Percentiles rank a stretch among this genome's conserved stretches.
These are phyloP conservation scores for Teratosphaeria nubilosa DNA, from an alignment of 2,329 filamentous ascomycete species.

Conservation along the genomic window DNA sequence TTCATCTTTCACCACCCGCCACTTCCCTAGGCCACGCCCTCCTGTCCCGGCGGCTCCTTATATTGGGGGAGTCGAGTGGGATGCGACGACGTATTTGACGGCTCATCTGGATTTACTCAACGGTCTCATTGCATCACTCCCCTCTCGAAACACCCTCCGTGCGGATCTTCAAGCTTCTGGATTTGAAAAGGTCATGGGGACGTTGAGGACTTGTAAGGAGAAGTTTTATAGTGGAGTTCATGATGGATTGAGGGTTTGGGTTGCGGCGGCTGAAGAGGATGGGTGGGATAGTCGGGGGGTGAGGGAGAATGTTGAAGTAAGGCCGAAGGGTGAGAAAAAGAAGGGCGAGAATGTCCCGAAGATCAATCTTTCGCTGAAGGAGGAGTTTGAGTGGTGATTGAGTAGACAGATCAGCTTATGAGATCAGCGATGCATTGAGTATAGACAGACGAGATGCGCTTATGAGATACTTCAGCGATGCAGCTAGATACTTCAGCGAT, in stretches of 20 bases:
- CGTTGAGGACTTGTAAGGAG: slow-evolving; percentile 84
- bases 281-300: slow-evolving; percentile 79
- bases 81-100: slow-evolving; percentile 91
- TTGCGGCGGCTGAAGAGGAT: slow-evolving; percentile 76
- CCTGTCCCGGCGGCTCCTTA: slow-evolving; percentile 92
- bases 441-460: too few relatives aligned
- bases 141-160: slow-evolving; percentile 72
- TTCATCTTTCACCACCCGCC: slow-evolving; percentile 45
- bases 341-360: slow-evolving; percentile 15
- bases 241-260: slow-evolving; percentile 79
- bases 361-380: slow-evolving; percentile 18
- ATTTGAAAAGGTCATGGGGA: slow-evolving; percentile 83
- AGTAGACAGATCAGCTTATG: too few relatives aligned
- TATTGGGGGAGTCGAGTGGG: slow-evolving; percentile 96
- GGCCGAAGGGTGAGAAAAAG: slow-evolving; percentile 21
- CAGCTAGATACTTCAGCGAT: too few relatives aligned
- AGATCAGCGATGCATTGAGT: too few relatives aligned
- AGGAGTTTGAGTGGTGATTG: too few relatives aligned
- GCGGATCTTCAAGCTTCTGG: slow-evolving; percentile 69
- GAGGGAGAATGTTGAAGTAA: slow-evolving; percentile 46
- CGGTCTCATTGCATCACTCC: slow-evolving; percentile 73
- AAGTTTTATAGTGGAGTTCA: slow-evolving; percentile 94
- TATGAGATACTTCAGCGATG: too few relatives aligned
- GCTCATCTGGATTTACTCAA: slow-evolving; percentile 90
- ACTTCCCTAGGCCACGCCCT: slow-evolving; percentile 77